Base-by-base conservation (phyloP, 2,329 filamentous ascomycete species). In the Neobulgaria alba region DNA sequence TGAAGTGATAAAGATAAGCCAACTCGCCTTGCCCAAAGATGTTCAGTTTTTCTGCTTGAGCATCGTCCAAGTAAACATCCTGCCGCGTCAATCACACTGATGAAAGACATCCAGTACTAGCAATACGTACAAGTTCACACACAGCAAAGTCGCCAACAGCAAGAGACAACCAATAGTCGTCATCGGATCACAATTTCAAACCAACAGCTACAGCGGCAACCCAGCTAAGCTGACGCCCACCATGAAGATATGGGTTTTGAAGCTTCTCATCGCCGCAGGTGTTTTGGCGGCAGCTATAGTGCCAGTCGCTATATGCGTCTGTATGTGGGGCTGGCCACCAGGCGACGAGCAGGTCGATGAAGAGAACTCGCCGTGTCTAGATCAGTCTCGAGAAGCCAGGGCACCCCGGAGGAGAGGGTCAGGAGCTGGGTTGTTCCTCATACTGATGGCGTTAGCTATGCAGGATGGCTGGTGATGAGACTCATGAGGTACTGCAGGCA, bases 101-200 rank as follows among this genome's bases (percentile, higher is more conserved):
- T 33, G 8, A 39, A 42, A 42, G 19, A 41, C 26, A 45, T 39
- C 34, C 26, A 30, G 30, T 41, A 45, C 38, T 21, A 38, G 42
- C 42, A 35, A 38, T 33, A 45, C 26, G 15, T 39, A 32, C 39
- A 42, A 42, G 16, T 41, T 42, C 39, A 35, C 39, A 39, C 18
- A 41, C 43, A 45, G 29, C 38, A 45, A 42, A 45, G 31, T 39
- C 35, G 36, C 38, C 29, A 42, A 45, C 39, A 42, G 39, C 36
- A 45, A 39, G 35, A 39, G 35, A 45, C 36, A 39, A 33, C 39
- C 32, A 18, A 45, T 29, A 40, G 26, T 44, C 37, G 19, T 38
- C 18, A 41, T 44, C 37, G 34, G 29, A 40, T 44, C 33, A 29
- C 37, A 36, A 36, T 43, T 43, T 39, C 41, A 30, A 37, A 40